Evolutionary conservation across 495 filamentous ascomycete species (phyloP).

Genomic region (Alectoria sarmentosa): DNA sequence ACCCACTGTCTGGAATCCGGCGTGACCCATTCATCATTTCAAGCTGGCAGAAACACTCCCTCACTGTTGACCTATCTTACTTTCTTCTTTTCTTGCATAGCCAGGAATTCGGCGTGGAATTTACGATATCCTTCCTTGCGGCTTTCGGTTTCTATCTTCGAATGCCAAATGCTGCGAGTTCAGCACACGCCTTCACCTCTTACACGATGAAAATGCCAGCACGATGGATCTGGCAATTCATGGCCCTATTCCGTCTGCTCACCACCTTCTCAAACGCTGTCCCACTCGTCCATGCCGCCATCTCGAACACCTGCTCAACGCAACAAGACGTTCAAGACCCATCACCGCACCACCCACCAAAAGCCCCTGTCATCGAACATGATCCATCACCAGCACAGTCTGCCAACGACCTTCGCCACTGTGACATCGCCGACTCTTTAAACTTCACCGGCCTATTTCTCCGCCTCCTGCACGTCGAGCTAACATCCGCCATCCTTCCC

Average conservation of each 20-base stretch:
- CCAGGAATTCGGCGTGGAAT: neutral
- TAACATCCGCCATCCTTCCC: neutral
- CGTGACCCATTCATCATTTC: neutral
- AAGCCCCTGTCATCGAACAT: too few relatives aligned
- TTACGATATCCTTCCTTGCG: neutral
- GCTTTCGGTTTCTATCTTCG: neutral
- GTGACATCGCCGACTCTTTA: neutral
- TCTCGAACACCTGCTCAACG: neutral
- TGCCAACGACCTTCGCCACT: neutral
- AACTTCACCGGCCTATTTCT: neutral
- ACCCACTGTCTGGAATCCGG: neutral
- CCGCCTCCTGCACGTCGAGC: neutral
- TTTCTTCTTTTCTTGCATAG: neutral
- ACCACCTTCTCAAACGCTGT: neutral
- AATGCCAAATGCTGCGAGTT: neutral
- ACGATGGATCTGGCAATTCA: neutral
- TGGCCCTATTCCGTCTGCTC: neutral
- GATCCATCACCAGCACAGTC: neutral
- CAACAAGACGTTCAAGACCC: neutral
- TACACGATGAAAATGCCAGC: neutral
- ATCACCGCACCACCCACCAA: neutral
- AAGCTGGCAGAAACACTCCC: neutral
- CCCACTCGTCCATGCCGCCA: neutral
- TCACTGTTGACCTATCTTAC: neutral
- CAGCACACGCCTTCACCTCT: neutral